A percentile compares a stretch with the other conserved stretches of the same genome.
Evolutionary conservation across 2,329 filamentous ascomycete species (phyloP).

Genomic region (Verticillium klebahnii): DNA sequence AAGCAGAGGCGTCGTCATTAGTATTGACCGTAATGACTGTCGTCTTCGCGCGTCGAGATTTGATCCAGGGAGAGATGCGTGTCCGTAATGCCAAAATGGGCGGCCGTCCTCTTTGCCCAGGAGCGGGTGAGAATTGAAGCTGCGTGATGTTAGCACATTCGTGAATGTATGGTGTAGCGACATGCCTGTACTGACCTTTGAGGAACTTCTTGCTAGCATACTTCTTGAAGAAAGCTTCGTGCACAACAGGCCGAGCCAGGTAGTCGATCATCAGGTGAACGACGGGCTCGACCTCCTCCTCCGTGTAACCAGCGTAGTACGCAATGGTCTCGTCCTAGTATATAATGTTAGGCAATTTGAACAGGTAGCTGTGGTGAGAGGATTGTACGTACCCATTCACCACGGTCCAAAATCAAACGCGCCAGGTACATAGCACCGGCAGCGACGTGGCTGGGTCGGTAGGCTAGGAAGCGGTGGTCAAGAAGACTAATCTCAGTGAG

Average conservation of each 20-base stretch:
- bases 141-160: slow-evolving; percentile 29
- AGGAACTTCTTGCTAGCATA: slow-evolving; percentile 99
- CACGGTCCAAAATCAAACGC: slow-evolving; percentile 83
- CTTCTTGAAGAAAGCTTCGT: slow-evolving; percentile 99
- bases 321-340: slow-evolving; percentile 73
- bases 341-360: slow-evolving; percentile 25
- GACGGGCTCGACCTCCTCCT: slow-evolving; percentile 89
- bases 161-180: background rate
- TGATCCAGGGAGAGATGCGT: slow-evolving; percentile 46
- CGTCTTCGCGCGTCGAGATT: slow-evolving; percentile 22
- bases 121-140: slow-evolving; percentile 86
- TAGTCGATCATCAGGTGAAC: slow-evolving; percentile 96
- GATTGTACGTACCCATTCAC: slow-evolving; percentile 72
- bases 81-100: slow-evolving; percentile 49
- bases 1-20: slow-evolving; percentile 14
- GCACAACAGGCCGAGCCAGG: slow-evolving; percentile 79
- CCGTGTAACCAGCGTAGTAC: slow-evolving; percentile 89
- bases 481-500: slow-evolving; percentile 94
- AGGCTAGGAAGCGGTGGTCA: slow-evolving; percentile 89
- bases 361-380: background rate
- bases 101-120: slow-evolving; percentile 83
- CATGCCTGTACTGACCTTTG: slow-evolving; percentile 66
- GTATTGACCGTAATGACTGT: slow-evolving; percentile 21
- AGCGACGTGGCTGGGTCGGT: slow-evolving; percentile 83
- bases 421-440: slow-evolving; percentile 94